phyloP scores from a whole-genome alignment of 164 flowering plant species.

The Sextonia rubra region DNA sequence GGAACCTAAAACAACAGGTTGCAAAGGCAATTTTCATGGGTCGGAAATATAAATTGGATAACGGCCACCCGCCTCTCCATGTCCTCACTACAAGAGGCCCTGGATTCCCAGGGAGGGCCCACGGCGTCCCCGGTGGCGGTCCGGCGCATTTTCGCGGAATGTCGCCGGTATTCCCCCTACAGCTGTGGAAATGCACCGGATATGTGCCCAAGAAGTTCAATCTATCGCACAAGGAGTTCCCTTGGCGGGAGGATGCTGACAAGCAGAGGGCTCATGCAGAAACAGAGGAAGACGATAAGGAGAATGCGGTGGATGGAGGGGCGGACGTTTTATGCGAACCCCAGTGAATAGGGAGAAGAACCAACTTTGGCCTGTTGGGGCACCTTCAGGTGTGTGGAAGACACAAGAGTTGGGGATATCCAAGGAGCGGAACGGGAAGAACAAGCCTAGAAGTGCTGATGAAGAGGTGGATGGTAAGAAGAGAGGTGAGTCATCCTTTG shows the following conservation, averaged over 20 bases:
- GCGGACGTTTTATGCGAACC: slow-evolving; percentile 51
- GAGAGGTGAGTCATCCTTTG: slow-evolving; percentile 15
- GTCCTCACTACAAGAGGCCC: slow-evolving; percentile 39
- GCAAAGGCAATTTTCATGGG: too few species aligned
- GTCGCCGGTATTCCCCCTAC: slow-evolving; percentile 56
- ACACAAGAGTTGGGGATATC: slow-evolving; percentile 40
- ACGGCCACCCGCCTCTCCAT: slow-evolving; percentile 18
- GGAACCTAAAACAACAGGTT: too few species aligned
- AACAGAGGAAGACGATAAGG: slow-evolving; percentile 30
- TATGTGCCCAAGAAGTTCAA: slow-evolving; percentile 89
- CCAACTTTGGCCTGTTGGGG: slow-evolving; percentile 25
- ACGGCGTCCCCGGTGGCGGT: slow-evolving; percentile 93
- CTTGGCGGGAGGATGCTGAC: slow-evolving; percentile 56
- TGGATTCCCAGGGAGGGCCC: slow-evolving; percentile 89
- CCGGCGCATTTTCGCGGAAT: slow-evolving; percentile 58
- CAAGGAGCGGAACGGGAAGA: slow-evolving; percentile 55
- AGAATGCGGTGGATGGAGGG: slow-evolving; percentile 50
- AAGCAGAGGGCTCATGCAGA: slow-evolving; percentile 1
- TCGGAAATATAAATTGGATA: too few species aligned
- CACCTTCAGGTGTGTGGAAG: slow-evolving; percentile 39
- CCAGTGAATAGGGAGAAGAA: slow-evolving; percentile 40
- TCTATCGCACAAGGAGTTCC: slow-evolving; percentile 74
- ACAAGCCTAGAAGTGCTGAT: slow-evolving; percentile 42
- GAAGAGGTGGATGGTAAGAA: slow-evolving; percentile 40
- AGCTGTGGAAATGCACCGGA: slow-evolving; percentile 81